phyloP scores from a whole-genome alignment of 441 rosid genomes.

The Jatropha multifida region DNA sequence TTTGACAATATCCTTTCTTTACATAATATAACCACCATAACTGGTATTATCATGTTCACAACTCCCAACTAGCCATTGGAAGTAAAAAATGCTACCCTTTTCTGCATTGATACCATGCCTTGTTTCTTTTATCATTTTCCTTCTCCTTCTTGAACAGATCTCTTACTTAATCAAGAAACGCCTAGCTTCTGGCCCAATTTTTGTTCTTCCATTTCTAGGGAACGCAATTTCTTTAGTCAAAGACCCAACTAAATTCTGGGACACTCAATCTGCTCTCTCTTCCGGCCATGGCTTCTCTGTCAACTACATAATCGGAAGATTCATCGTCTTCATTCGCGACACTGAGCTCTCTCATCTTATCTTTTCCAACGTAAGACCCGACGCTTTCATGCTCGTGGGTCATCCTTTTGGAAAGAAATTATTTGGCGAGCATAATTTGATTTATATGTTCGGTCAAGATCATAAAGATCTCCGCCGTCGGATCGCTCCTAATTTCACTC shows the following conservation, averaged over 20 bases:
- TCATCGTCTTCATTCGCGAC: constrained; percentile 60
- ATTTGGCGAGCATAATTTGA: constrained; percentile 80
- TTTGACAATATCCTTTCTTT: too few relatives aligned
- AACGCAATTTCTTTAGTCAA: constrained; percentile 50
- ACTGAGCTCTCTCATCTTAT: constrained; percentile 64
- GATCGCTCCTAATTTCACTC: constrained; percentile 84
- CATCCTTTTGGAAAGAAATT: constrained; percentile 87
- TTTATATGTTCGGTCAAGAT: constrained; percentile 81
- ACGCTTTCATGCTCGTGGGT: constrained; percentile 67
- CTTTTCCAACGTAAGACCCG: constrained; percentile 74
- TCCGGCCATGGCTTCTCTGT: constrained; percentile 50
- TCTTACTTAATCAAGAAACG: constrained; percentile 58
- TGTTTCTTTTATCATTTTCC: constrained; percentile 33
- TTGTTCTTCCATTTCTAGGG: constrained; percentile 67
- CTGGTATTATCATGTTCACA: background rate
- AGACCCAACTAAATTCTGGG: constrained; percentile 71
- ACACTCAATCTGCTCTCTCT: constrained; percentile 39
- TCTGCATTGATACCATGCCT: constrained; percentile 32
- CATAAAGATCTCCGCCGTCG: constrained; percentile 77
- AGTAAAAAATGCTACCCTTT: background rate
- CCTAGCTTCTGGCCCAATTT: constrained; percentile 51
- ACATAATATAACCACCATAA: too few relatives aligned
- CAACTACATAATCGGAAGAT: constrained; percentile 65
- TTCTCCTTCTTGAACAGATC: constrained; percentile 54
- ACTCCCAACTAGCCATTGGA: background rate